Base-by-base conservation (phyloP, 2,329 filamentous ascomycete species). In the Tolypocladium endophyticum region DNA sequence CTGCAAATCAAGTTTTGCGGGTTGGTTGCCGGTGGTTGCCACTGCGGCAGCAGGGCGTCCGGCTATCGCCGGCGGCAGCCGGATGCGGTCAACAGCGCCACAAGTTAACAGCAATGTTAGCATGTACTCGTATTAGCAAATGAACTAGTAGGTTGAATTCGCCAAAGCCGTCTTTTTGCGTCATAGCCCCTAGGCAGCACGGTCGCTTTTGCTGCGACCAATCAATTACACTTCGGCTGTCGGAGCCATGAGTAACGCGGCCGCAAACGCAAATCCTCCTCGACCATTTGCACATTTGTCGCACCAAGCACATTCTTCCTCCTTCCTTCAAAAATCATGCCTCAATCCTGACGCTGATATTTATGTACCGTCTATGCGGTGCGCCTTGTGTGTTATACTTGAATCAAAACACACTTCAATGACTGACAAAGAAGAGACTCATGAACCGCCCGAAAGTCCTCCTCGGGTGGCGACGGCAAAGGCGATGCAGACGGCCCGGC, bases 161-260 rank as follows among this genome's bases (percentile, higher is more conserved):
- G 1, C 47, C 50, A 35, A 53, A 35, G 18, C 47, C 16, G 18
- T 20, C 47, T 14, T 35, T 9, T 4, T 2, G 47, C 18, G 25
- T 30, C 25, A 33, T 52, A 33, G 45, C 23, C 8, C 14, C 14
- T 16, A 1, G 12, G 23, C 12, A 50, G 47, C 14, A 20, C 3
- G 16, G 20, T 30, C 2, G 5, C 28, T 33, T 18, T 35, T 33
- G 50, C 12, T 28, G 8, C 50, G 4, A 33, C 30, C 50, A 33
- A 53, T 35, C 59, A 39, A 56, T 59, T 25, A 25, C 43, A 55
- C 43, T 28, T 52, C 61, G 61, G 61, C 60, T 61, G 43, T 62
- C 61, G 61, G 61, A 39, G 43, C 30, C 39, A 4, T 11, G 25
- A 25, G n/a, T 12, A 28, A 5, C 38, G 36, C 23, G 25, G 35